Conservation (phyloP, 1,284 basidiomycete species). For the Vanrija sp. region DNA sequence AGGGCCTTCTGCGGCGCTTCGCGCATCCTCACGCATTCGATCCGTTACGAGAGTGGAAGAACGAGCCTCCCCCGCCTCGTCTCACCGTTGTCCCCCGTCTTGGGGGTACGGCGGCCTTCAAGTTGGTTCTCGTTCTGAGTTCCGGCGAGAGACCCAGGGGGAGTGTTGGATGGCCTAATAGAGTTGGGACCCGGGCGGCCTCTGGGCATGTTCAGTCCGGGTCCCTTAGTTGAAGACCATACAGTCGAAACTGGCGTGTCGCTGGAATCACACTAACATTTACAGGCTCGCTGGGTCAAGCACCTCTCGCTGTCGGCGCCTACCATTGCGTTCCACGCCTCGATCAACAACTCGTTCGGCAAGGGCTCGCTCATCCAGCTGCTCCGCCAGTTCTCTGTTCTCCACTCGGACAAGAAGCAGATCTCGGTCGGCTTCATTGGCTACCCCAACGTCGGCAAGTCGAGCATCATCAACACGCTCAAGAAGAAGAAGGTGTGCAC, state of each 20-base stretch:
- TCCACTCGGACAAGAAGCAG: conserved; percentile 99
- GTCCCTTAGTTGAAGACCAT: conserved; percentile 52
- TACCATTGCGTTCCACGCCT: conserved; percentile 97
- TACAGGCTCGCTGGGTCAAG: conserved; percentile 93
- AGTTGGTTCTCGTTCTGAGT: conserved; percentile 42
- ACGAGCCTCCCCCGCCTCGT: conserved; percentile 39
- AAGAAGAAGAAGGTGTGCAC: conserved; percentile 98
- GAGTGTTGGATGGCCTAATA: conserved; percentile 42
- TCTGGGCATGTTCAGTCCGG: conserved; percentile 25
- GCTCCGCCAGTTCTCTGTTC: conserved; percentile 90
- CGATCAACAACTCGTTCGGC: conserved; percentile 97
- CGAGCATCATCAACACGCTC: conserved; percentile 95
- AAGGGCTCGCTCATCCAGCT: conserved; percentile 98
- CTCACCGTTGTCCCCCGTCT: conserved; percentile 45
- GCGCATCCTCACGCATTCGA: conserved; percentile 37
- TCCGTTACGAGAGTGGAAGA: conserved; percentile 64
- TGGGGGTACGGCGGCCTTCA: conserved; percentile 32
- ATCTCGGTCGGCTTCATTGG: conserved; percentile 98
- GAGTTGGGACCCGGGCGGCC: conserved; percentile 50
- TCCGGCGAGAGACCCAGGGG: conserved; percentile 44
- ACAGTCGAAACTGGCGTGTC: conserved; percentile 11
- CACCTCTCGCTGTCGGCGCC: conserved; percentile 91
- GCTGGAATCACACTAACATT: conserved; percentile 11
- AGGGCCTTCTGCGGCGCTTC: conserved; percentile 48
- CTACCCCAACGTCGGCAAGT: conserved; percentile 98